Evolutionary conservation across 176 grass and related monocot species (phyloP).

Genomic region (Avena sativa): DNA sequence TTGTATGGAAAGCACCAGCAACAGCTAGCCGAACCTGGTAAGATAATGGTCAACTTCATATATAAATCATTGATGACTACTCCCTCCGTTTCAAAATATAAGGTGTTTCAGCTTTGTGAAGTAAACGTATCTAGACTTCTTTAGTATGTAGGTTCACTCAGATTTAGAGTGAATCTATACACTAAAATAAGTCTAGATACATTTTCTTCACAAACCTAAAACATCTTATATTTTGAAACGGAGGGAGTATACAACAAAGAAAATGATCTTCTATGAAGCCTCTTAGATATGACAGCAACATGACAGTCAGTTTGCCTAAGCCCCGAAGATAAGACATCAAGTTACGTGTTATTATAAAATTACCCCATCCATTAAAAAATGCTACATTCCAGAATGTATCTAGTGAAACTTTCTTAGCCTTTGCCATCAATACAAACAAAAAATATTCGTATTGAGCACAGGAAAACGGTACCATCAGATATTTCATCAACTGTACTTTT

Average conservation of each 20-base stretch:
- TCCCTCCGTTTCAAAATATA: too few relatives aligned
- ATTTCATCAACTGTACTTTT: background rate
- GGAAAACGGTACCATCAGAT: background rate
- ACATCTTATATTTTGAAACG: too few relatives aligned
- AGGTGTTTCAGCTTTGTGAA: too few relatives aligned
- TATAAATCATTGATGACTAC: background rate
- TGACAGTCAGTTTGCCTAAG: background rate
- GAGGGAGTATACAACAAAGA: background rate
- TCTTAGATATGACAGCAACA: slow-evolving; percentile 13
- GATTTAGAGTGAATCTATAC: too few relatives aligned
- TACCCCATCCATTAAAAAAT: background rate
- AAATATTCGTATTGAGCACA: background rate
- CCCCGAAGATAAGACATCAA: background rate
- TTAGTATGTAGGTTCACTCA: too few relatives aligned
- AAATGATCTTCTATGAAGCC: background rate
- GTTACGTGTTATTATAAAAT: too few relatives aligned
- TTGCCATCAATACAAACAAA: background rate
- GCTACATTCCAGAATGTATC: background rate
- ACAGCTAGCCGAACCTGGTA: slow-evolving; percentile 81
- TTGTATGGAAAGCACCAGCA: slow-evolving; percentile 92
- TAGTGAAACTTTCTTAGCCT: background rate
- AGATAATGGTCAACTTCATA: slow-evolving; percentile 18
- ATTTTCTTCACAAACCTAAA: too few relatives aligned
- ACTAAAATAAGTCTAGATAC: too few relatives aligned
- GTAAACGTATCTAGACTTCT: too few relatives aligned